phyloP scores from a whole-genome alignment of 2,329 filamentous ascomycete genomes.

The Colletotrichum brevisporum region DNA sequence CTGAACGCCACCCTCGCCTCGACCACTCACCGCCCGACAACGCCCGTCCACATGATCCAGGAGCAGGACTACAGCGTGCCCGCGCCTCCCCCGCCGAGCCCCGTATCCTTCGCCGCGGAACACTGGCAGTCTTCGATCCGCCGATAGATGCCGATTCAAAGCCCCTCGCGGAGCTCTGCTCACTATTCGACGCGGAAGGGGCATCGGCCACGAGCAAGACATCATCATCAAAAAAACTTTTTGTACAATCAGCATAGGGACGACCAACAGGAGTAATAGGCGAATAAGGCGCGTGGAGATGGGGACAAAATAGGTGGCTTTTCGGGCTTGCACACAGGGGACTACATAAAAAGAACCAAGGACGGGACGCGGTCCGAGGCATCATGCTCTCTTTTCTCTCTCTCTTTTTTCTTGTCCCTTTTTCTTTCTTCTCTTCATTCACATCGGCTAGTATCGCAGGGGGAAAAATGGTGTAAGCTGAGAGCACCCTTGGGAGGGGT shows the following conservation, averaged over 20 bases:
- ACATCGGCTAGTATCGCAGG: constrained; percentile 5
- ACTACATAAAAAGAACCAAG: constrained; percentile 20
- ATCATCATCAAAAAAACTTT: too few species aligned
- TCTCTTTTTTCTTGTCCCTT: too few species aligned
- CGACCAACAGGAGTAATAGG: constrained; percentile 29
- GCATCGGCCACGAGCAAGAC: neutral
- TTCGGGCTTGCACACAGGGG: constrained; percentile 3
- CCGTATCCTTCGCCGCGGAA: constrained; percentile 72
- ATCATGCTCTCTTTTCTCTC: too few species aligned
- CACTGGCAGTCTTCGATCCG: constrained; percentile 63
- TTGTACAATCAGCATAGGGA: constrained; percentile 37
- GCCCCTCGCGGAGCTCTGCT: neutral
- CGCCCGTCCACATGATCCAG: constrained; percentile 65
- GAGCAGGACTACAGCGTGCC: constrained; percentile 75
- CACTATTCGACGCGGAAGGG: constrained; percentile 17
- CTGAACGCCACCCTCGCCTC: constrained; percentile 65
- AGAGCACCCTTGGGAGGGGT: neutral
- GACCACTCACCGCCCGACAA: constrained; percentile 58
- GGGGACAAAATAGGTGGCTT: constrained; percentile 30
- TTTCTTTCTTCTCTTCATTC: constrained; percentile 3
- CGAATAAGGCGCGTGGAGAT: constrained; percentile 30
- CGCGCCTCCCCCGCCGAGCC: constrained; percentile 75
- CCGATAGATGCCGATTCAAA: constrained; percentile 42
- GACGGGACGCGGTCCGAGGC: neutral
- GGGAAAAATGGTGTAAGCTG: constrained; percentile 21